phyloP scores from a whole-genome alignment of 2,329 filamentous ascomycete genomes.

The Mollisia scopiformis region DNA sequence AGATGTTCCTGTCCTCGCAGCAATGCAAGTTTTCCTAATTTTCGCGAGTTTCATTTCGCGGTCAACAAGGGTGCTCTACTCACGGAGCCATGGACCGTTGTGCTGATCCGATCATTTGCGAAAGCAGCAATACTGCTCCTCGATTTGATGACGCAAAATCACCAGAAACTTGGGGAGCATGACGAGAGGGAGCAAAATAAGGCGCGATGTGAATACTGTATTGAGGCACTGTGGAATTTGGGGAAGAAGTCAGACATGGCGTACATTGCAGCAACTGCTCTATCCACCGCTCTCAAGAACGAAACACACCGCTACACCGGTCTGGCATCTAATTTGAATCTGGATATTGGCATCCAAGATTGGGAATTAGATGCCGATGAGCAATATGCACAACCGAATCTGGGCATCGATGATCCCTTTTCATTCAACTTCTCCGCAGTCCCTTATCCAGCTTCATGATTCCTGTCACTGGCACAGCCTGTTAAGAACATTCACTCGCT shows the following conservation, averaged over 20 bases:
- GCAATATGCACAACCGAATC: not conserved
- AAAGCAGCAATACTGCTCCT: constrained; percentile 46
- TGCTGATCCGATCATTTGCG: constrained; percentile 55
- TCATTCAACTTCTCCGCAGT: not conserved
- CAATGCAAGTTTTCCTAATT: constrained; percentile 33
- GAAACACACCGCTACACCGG: not conserved
- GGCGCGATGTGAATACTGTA: constrained; percentile 49
- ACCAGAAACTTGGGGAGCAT: not conserved
- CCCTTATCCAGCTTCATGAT: not conserved
- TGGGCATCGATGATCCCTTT: not conserved
- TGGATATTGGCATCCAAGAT: not conserved
- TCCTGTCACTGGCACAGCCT: not conserved
- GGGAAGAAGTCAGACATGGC: constrained; percentile 59
- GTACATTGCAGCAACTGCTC: constrained; percentile 38
- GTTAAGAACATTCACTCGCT: not conserved
- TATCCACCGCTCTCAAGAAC: not conserved
- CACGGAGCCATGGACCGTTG: constrained; percentile 62
- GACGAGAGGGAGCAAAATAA: constrained; percentile 30
- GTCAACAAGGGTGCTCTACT: constrained; percentile 58
- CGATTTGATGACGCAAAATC: constrained; percentile 27
- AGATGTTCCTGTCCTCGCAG: constrained; percentile 35
- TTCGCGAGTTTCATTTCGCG: constrained; percentile 53
- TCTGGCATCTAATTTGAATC: not conserved
- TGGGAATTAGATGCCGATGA: not conserved
- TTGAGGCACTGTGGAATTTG: constrained; percentile 56